Percentiles rank a stretch among this genome's conserved stretches.
phyloP scores from a whole-genome alignment of 1,284 basidiomycete species.

The Tremellales sp. region DNA sequence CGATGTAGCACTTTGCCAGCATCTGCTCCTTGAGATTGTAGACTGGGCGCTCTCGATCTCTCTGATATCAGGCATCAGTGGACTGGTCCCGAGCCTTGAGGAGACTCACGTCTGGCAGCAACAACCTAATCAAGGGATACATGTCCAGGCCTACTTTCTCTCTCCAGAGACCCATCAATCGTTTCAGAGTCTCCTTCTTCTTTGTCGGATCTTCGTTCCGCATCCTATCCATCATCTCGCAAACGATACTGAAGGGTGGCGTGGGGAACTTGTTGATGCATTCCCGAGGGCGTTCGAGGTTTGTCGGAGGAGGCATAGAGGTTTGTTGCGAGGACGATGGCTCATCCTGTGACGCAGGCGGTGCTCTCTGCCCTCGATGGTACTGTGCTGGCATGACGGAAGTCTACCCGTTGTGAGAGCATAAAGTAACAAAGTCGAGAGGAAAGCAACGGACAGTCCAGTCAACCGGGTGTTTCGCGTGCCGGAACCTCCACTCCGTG shows the following conservation, averaged over 20 bases:
- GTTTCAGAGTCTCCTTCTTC: conserved; percentile 35
- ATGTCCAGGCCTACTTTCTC: conserved; percentile 50
- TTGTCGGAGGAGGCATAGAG: conserved; percentile 20
- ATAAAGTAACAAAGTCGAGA: not conserved
- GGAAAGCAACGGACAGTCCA: not conserved
- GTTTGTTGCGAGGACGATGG: conserved; percentile 13
- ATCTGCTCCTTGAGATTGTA: conserved; percentile 90
- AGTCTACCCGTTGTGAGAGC: not conserved
- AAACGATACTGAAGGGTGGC: conserved; percentile 45
- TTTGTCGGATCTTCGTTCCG: conserved; percentile 39
- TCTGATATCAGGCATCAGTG: conserved; percentile 53
- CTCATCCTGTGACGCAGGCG: conserved; percentile 5
- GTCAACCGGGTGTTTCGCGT: not conserved
- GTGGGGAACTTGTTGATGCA: conserved; percentile 45
- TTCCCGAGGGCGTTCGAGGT: conserved; percentile 43
- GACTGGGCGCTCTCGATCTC: conserved; percentile 81
- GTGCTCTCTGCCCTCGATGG: conserved; percentile 5
- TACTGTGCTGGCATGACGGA: conserved; percentile 9
- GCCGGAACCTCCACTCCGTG: too few relatives aligned
- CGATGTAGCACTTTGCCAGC: conserved; percentile 83
- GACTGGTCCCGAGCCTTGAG: not conserved
- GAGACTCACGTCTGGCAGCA: conserved; percentile 51
- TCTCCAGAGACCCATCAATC: conserved; percentile 48
- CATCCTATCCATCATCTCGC: conserved; percentile 45
- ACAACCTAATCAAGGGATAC: conserved; percentile 51